Evolutionary conservation across 768 basidiomycete genomes (phyloP).

Genomic region (Suillus variegatus): DNA sequence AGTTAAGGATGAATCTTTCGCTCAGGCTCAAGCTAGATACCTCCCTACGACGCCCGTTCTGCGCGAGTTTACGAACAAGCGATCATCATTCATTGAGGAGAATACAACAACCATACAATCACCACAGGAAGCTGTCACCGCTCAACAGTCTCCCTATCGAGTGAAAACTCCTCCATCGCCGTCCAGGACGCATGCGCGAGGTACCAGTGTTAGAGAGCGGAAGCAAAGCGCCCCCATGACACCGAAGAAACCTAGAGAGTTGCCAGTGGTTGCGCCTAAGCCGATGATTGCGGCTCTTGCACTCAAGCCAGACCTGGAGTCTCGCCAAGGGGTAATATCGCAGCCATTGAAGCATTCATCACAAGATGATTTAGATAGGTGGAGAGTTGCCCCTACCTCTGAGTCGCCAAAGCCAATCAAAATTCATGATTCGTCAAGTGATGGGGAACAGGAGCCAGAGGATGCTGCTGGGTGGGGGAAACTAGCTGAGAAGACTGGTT

Average conservation of each 20-base stretch:
- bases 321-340: not conserved
- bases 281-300: conserved; percentile 3
- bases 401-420: conserved; percentile 25
- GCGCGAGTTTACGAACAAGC: conserved; percentile 72
- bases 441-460: conserved; percentile 58
- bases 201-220: conserved; percentile 40
- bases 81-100: conserved; percentile 65
- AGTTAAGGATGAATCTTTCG: conserved; percentile 17
- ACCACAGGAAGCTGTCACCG: conserved; percentile 36
- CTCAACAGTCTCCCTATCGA: conserved; percentile 19
- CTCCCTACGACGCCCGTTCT: conserved; percentile 47
- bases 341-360: not conserved
- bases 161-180: conserved; percentile 21
- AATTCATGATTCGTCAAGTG: conserved; percentile 49
- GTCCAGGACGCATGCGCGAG: conserved; percentile 18
- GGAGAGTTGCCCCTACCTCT: conserved; percentile 42
- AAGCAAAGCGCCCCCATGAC: conserved; percentile 13
- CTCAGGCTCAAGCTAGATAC: conserved; percentile 14
- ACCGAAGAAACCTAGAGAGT: conserved; percentile 8
- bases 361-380: conserved; percentile 40
- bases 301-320: not conserved
- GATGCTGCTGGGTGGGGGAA: conserved; percentile 38
- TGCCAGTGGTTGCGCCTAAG: conserved; percentile 2
- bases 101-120: conserved; percentile 30
- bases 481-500: conserved; percentile 22